phyloP scores from a whole-genome alignment of 306 rosid species.

The Pueraria montana region DNA sequence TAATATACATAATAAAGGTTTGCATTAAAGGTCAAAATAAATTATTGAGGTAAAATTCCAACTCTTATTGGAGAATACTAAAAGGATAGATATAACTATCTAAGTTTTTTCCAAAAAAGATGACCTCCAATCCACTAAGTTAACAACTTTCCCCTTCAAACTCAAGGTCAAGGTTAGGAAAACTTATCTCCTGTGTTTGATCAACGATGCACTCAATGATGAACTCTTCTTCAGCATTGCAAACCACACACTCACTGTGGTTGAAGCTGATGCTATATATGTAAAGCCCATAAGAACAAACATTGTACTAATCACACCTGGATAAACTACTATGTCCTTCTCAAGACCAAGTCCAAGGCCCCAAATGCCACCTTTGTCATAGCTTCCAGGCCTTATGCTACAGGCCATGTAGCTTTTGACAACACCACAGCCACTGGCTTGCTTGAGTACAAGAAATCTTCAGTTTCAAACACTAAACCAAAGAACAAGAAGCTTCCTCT shows the following conservation, averaged over 20 bases:
- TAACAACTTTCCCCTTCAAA: conserved; percentile 18
- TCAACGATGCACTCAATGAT: conserved; percentile 57
- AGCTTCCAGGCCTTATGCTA: conserved; percentile 59
- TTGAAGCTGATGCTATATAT: conserved; percentile 65
- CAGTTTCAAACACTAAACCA: background rate
- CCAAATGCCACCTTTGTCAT: conserved; percentile 62
- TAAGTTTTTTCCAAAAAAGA: too few relatives aligned
- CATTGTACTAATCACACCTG: conserved; percentile 58
- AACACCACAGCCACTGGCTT: conserved; percentile 62
- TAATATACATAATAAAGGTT: too few relatives aligned
- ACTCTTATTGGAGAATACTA: too few relatives aligned
- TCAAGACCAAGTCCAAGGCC: conserved; percentile 52
- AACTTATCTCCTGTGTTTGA: conserved; percentile 57
- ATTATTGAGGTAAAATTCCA: too few relatives aligned
- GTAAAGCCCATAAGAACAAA: conserved; percentile 61
- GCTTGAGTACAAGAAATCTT: conserved; percentile 53
- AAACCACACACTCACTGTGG: conserved; percentile 61
- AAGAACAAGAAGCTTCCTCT: conserved; percentile 48
- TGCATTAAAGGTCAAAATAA: too few relatives aligned
- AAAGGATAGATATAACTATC: too few relatives aligned
- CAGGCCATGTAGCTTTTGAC: conserved; percentile 65
- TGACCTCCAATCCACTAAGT: background rate
- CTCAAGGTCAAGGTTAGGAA: conserved; percentile 58
- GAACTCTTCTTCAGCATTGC: conserved; percentile 69
- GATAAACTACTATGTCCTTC: conserved; percentile 65